phyloP scores from a whole-genome alignment of 2,329 filamentous ascomycete genomes.

The Cercospora janseana region DNA sequence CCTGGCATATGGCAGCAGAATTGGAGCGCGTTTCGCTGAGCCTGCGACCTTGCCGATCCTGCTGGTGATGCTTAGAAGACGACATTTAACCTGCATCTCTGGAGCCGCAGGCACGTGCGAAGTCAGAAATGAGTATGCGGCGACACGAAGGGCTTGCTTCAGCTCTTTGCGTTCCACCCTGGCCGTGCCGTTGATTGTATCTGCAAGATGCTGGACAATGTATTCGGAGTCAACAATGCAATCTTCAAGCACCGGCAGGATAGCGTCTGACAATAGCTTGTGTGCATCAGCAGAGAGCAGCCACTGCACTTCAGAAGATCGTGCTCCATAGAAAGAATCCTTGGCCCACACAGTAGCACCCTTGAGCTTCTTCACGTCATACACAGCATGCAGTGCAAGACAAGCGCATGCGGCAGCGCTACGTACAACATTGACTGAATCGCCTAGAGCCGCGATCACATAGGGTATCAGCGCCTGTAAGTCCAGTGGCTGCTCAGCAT shows the following conservation, averaged over 20 bases:
- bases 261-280: slow-evolving; percentile 62
- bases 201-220: slow-evolving; percentile 62
- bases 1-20: slow-evolving; percentile 71
- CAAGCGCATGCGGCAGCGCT: slow-evolving; percentile 42
- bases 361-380: slow-evolving; percentile 17
- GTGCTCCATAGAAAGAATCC: slow-evolving; percentile 63
- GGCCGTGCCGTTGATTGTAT: slow-evolving; percentile 53
- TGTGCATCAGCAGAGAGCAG: slow-evolving; percentile 58
- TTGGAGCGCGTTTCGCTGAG: slow-evolving; percentile 64
- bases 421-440: slow-evolving; percentile 56
- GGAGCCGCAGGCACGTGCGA: slow-evolving; percentile 71
- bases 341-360: slow-evolving; percentile 51
- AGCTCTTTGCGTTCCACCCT: slow-evolving; percentile 41
- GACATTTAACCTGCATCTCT: slow-evolving; percentile 65
- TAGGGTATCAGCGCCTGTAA: slow-evolving; percentile 84
- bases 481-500: slow-evolving; percentile 40
- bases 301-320: slow-evolving; percentile 52
- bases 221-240: slow-evolving; percentile 76
- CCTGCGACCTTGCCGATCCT: slow-evolving; percentile 69
- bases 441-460: slow-evolving; percentile 58
- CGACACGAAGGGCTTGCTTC: slow-evolving; percentile 62
- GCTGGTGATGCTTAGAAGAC: slow-evolving; percentile 70
- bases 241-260: slow-evolving; percentile 80
- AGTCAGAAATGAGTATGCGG: slow-evolving; percentile 69
- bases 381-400: slow-evolving; percentile 17